Conservation (phyloP, 1,139 yeast genomes). For the Diutina scorzettiae region DNA sequence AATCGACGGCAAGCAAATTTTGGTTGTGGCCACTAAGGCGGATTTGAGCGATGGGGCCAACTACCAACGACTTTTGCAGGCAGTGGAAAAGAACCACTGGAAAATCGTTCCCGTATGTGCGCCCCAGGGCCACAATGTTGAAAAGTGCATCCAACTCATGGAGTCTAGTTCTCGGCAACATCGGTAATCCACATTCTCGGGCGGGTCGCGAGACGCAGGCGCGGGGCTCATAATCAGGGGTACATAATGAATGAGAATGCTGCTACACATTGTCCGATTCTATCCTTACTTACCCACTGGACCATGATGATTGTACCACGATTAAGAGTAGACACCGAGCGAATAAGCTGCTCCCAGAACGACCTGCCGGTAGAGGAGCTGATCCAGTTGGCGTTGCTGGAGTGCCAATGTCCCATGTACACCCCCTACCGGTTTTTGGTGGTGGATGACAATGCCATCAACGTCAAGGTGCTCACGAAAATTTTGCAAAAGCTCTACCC, state of each 20-base stretch:
- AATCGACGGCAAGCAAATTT: slow-evolving; percentile 43
- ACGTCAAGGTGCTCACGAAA: slow-evolving; percentile 25
- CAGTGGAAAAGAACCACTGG: slow-evolving; percentile 40
- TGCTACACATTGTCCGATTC: no score
- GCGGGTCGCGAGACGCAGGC: no score
- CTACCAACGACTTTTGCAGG: slow-evolving; percentile 30
- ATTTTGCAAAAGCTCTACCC: slow-evolving; percentile 27
- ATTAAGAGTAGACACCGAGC: no score
- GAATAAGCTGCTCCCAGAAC: no score
- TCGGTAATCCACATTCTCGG: no score
- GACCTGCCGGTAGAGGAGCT: not conserved
- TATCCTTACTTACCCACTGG: no score
- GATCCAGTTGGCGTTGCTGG: slow-evolving; percentile 12
- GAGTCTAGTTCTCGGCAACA: slow-evolving; percentile 12
- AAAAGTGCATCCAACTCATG: slow-evolving; percentile 60
- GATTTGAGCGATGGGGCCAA: slow-evolving; percentile 47
- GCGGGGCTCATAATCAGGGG: no score
- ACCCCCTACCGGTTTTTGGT: slow-evolving; percentile 20
- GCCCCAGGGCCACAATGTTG: slow-evolving; percentile 55
- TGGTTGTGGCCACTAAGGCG: slow-evolving; percentile 87
- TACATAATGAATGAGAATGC: no score
- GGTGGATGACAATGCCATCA: slow-evolving; percentile 34
- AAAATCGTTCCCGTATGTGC: slow-evolving; percentile 81
- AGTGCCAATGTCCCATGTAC: slow-evolving; percentile 10
- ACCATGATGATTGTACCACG: no score